These are phyloP conservation scores for Mortierella antarctica DNA, from an alignment of 192 early-diverging fungal genomes.

Conservation along the genomic window DNA sequence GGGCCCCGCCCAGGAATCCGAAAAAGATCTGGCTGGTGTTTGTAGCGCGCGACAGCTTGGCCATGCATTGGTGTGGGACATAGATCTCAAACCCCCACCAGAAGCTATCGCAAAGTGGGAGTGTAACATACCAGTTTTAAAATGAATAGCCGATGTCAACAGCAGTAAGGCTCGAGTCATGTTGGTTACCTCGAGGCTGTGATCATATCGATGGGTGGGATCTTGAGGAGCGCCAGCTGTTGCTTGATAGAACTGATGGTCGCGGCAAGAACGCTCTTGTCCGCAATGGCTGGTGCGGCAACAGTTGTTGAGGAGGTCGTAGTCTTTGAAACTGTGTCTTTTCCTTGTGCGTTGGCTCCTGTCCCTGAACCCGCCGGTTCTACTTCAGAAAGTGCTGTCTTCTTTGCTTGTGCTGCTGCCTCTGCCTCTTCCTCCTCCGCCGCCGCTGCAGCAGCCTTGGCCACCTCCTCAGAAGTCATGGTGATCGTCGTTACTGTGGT, in stretches of 20 bases:
- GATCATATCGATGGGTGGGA: conserved; percentile 42
- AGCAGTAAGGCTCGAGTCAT: no score
- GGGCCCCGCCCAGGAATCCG: conserved; percentile 52
- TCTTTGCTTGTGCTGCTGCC: neutral
- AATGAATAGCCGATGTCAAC: no score
- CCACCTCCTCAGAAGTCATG: conserved; percentile 13
- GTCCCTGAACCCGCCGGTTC: neutral
- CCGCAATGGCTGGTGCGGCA: conserved; percentile 4
- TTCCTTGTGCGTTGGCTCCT: neutral
- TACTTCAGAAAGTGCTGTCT: neutral
- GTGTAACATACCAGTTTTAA: no score
- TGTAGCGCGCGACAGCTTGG: conserved; percentile 47
- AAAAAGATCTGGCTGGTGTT: conserved; percentile 56
- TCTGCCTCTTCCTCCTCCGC: neutral
- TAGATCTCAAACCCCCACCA: conserved; percentile 64
- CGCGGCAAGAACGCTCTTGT: conserved; percentile 27
- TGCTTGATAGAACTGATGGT: conserved; percentile 49
- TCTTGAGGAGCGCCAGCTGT: conserved; percentile 26
- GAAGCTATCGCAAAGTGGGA: conserved; percentile 12
- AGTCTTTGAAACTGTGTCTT: conserved; percentile 23
- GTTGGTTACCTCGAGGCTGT: conserved; percentile 14
- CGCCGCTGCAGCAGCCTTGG: conserved; percentile 5
- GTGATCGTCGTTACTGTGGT: conserved; percentile 39
- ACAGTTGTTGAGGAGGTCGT: conserved; percentile 28
- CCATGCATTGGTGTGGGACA: conserved; percentile 57